A percentile compares a stretch with the other conserved stretches of the same genome.
Evolutionary conservation across 2,329 filamentous ascomycete genomes (phyloP).

Genomic region (Botryotinia convoluta): DNA sequence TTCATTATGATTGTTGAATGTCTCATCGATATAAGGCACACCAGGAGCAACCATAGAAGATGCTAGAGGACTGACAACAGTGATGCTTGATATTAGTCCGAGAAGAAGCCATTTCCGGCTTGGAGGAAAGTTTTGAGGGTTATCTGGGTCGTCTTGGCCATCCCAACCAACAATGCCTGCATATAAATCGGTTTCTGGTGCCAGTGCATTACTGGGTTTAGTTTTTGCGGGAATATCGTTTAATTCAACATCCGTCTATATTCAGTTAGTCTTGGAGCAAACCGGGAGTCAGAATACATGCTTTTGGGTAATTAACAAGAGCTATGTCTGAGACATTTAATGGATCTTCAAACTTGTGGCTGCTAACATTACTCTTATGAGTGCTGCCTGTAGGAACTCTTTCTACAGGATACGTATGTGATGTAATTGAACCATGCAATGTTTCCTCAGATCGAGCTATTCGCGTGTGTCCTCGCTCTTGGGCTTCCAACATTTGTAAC

Average conservation of each 20-base stretch:
- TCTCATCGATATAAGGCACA: conserved; percentile 31
- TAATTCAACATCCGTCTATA: background rate
- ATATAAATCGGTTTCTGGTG: conserved; percentile 43
- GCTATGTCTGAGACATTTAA: conserved; percentile 5
- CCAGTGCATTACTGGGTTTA: background rate
- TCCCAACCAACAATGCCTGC: conserved; percentile 38
- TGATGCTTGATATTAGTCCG: conserved; percentile 17
- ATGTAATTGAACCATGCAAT: conserved; percentile 4
- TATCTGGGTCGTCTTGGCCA: conserved; percentile 23
- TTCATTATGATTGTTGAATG: conserved; percentile 25
- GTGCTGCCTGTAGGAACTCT: conserved; percentile 1
- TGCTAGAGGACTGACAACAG: conserved; percentile 31
- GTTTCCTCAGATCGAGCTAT: conserved; percentile 3
- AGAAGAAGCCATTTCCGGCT: conserved; percentile 20
- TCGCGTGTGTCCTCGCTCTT: background rate
- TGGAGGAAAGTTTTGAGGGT: conserved; percentile 24
- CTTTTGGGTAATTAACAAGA: conserved; percentile 7
- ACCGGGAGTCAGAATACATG: background rate
- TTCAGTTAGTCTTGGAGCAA: conserved; percentile 4
- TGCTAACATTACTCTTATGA: conserved; percentile 4
- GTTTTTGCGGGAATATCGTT: background rate
- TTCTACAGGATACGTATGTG: conserved; percentile 6
- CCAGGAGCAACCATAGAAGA: conserved; percentile 47
- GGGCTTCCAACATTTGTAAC: background rate
- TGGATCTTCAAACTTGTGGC: background rate